Percentiles rank a stretch among this genome's conserved stretches.
These are phyloP conservation scores for Thalassiosira oceanica DNA, from an alignment of 352 stramenopile species.

Conservation along the genomic window DNA sequence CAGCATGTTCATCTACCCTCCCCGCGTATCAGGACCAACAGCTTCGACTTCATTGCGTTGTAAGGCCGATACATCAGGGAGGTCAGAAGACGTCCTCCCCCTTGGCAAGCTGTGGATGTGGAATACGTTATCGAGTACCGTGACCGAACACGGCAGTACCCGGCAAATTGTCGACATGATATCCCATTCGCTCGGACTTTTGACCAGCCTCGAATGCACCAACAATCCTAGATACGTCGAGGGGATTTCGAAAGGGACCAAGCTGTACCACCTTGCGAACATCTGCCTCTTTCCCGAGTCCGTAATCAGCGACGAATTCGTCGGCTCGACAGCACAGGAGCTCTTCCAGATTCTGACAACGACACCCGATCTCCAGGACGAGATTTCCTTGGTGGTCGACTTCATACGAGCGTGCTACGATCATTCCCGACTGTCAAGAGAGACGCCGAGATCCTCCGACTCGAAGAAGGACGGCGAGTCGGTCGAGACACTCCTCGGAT, in stretches of 20 bases:
- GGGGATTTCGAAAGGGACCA: slow-evolving; percentile 44
- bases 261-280: slow-evolving; percentile 77
- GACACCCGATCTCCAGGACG: neutral
- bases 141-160: too few relatives aligned
- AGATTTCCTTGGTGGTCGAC: slow-evolving; percentile 22
- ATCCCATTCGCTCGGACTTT: too few relatives aligned
- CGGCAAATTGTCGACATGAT: too few relatives aligned
- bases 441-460: slow-evolving; percentile 14
- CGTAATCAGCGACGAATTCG: slow-evolving; percentile 49
- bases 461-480: too few relatives aligned
- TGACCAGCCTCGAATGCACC: too few relatives aligned
- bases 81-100: slow-evolving; percentile 50
- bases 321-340: slow-evolving; percentile 16
- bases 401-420: slow-evolving; percentile 64
- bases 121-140: slow-evolving; percentile 66
- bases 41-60: slow-evolving; percentile 39
- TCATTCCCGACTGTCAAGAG: slow-evolving; percentile 57
- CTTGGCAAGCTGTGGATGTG: slow-evolving; percentile 74
- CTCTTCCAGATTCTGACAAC: slow-evolving; percentile 31
- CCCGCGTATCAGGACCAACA: neutral
- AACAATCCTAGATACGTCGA: too few relatives aligned
- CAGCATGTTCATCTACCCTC: slow-evolving; percentile 20
- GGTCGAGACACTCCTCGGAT: too few relatives aligned
- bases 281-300: slow-evolving; percentile 71
- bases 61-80: slow-evolving; percentile 22